Percentiles rank a stretch among this genome's conserved stretches.
phyloP scores from a whole-genome alignment of 768 basidiomycete genomes.

The Boletus eberwhitei region DNA sequence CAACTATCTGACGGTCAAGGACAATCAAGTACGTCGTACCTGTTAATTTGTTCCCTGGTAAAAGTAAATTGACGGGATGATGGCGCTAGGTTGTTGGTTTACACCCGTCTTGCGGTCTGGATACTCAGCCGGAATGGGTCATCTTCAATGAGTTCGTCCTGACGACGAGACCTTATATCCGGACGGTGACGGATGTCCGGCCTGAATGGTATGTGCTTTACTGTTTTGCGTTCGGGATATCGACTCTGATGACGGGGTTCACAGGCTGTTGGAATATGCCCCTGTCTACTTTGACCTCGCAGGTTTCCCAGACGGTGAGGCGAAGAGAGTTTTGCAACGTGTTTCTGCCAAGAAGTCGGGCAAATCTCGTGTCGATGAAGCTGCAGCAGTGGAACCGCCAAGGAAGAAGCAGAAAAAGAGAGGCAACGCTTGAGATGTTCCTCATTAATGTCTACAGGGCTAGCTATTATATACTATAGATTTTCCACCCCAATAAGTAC shows the following conservation, averaged over 20 bases:
- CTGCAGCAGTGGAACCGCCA: background rate
- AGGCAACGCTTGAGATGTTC: background rate
- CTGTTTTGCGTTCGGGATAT: background rate
- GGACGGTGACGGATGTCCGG: constrained; percentile 84
- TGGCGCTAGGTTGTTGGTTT: constrained; percentile 16
- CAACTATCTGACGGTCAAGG: constrained; percentile 88
- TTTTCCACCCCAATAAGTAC: background rate
- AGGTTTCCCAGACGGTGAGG: constrained; percentile 65
- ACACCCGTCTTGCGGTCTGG: constrained; percentile 86
- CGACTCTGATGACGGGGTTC: background rate
- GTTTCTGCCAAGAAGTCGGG: constrained; percentile 52
- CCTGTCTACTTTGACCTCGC: constrained; percentile 65
- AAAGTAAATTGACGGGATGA: background rate
- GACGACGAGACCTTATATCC: constrained; percentile 84
- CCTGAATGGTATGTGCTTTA: constrained; percentile 72
- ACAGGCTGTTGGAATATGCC: constrained; percentile 63
- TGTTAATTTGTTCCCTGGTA: background rate
- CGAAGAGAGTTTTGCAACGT: constrained; percentile 60
- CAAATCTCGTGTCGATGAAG: constrained; percentile 29
- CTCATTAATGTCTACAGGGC: background rate
- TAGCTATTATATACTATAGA: constrained; percentile 1
- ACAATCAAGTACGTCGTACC: constrained; percentile 67
- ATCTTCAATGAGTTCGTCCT: constrained; percentile 93
- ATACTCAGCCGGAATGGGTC: constrained; percentile 89
- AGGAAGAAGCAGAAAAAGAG: constrained; percentile 21